Evolutionary conservation across 768 basidiomycete genomes (phyloP), one percentile per base, ranked within the genome.

Genomic region (Hygrocybe punicea): DNA sequence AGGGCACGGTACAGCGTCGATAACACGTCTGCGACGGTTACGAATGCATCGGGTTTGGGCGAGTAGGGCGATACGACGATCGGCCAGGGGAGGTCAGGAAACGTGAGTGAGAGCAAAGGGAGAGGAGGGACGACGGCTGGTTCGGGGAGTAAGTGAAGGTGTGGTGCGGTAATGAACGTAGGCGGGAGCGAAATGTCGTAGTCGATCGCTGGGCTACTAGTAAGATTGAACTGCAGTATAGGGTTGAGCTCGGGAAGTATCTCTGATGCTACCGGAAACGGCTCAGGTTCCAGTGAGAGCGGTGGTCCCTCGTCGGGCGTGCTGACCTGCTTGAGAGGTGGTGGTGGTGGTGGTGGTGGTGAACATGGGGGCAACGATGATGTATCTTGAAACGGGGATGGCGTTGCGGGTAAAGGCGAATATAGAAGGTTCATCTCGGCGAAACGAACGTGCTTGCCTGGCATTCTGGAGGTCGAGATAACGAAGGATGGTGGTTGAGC

Each of bases 1-100:
- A 85, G 72, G 55, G 69, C 67, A 56, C 66, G 64, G 66, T 81
- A 79, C 16, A 84, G 58, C 0, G 73, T 71, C n/a, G 71, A 62
- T 25, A 84, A 66, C 16, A 84, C 76, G 65, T 79, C 78, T 42
- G 66, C 66, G 57, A 66, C 60, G 8, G 62, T 59, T 17, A 63
- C 57, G 53, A 34, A 61, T 5, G 56, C 57, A 39, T 6, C 34
- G 34, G n/a, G 63, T 25, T 16, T 13, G 11, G 21, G 14, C 8
- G 29, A 29, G 29, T 29, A 29, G n/a, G 56, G 34, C 25, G 34
- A 35, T 59, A 81, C 69, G 40, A 60, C 64, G 53, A 77, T 71
- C 6, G 58, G 55, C 74, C 74, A 73, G 33, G 69, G 73, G 7
- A 77, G 61, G 8, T 62, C 58, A 1, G 63, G 60, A 55, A 68